Percentiles rank a stretch among this genome's conserved stretches.
Evolutionary conservation across 2,329 filamentous ascomycete genomes (phyloP).

Genomic region (Trematosphaeria pertusa): DNA sequence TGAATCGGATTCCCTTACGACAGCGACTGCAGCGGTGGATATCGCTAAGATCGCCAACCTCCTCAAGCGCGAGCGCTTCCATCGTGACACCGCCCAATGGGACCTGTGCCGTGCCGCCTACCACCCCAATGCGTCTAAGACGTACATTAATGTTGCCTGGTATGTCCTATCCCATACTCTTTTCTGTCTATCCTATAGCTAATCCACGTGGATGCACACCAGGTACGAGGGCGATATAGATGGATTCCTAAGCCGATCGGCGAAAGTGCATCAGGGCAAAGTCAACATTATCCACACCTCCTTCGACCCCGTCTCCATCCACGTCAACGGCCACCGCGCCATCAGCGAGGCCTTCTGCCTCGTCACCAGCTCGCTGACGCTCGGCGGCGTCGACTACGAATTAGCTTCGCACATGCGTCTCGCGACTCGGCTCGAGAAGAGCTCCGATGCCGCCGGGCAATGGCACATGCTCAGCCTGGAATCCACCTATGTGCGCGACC

Average conservation of each 20-base stretch:
- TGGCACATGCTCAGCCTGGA: not conserved
- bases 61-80: not conserved
- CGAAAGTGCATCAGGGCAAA: not conserved
- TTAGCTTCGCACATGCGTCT: not conserved
- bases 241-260: not conserved
- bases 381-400: constrained; percentile 1
- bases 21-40: not conserved
- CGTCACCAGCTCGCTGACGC: not conserved
- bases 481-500: not conserved
- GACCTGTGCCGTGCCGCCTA: not conserved
- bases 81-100: constrained; percentile 1
- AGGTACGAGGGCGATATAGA: not conserved
- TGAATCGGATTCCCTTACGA: no score
- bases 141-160: not conserved
- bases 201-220: not conserved
- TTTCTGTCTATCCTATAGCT: not conserved
- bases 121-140: not conserved
- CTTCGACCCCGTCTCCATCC: not conserved
- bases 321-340: not conserved
- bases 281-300: not conserved
- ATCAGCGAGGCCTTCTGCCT: constrained; percentile 2
- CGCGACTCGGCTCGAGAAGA: not conserved
- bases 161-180: not conserved
- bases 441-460: not conserved
- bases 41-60: not conserved